Evolutionary conservation across 352 stramenopile genomes (phyloP).

Genomic region (Phytopythium aichiense): DNA sequence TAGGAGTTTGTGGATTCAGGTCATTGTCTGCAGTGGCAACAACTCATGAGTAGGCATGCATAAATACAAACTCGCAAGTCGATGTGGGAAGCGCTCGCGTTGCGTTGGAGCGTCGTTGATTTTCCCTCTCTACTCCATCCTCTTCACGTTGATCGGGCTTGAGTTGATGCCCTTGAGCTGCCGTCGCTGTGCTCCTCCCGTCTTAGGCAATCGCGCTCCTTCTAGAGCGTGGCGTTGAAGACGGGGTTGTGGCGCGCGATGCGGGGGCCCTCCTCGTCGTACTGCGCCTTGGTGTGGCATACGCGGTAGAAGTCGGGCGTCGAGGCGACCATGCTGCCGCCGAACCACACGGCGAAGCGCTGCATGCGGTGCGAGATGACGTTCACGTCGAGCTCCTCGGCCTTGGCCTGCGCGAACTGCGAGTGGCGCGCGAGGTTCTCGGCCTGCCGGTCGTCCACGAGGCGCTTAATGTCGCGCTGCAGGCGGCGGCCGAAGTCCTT

Average conservation of each 20-base stretch:
- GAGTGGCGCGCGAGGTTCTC: conserved; percentile 81
- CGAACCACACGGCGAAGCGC: conserved; percentile 95
- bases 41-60: not conserved
- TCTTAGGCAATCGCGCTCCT: not conserved
- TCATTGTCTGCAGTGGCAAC: not conserved
- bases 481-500: conserved; percentile 94
- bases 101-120: not conserved
- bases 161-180: not conserved
- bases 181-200: too few relatives aligned
- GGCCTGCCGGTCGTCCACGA: conserved; percentile 88
- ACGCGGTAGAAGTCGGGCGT: conserved; percentile 93
- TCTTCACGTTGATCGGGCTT: not conserved
- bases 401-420: conserved; percentile 58
- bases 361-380: conserved; percentile 94
- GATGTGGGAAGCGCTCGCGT: not conserved
- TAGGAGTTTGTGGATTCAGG: not conserved
- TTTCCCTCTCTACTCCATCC: not conserved
- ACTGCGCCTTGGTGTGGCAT: conserved; percentile 96
- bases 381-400: conserved; percentile 89
- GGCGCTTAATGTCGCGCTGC: conserved; percentile 92
- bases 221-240: conserved; percentile 92
- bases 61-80: not conserved
- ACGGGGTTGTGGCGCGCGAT: conserved; percentile 95
- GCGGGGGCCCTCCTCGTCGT: conserved; percentile 94
- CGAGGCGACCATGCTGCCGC: conserved; percentile 92